Percentiles rank a stretch among this genome's conserved stretches.
Evolutionary conservation across 345 rosid species (phyloP).

Genomic region (Xanthoceras sorbifolium): DNA sequence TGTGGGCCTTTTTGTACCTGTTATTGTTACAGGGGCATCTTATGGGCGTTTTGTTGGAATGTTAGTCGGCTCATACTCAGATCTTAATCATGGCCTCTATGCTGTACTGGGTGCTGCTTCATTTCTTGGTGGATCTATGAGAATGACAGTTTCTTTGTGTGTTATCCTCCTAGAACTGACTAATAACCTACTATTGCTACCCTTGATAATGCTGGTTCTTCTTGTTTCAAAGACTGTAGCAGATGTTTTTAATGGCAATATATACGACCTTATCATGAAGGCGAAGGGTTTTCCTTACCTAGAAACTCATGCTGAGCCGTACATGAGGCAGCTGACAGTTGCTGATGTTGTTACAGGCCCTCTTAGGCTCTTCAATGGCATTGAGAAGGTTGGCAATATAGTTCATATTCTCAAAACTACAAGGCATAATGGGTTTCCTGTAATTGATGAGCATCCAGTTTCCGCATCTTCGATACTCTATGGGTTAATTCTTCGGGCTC

Average conservation of each 20-base stretch:
- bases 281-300: slow-evolving; percentile 90
- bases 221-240: slow-evolving; percentile 91
- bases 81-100: slow-evolving; percentile 79
- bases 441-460: slow-evolving; percentile 62
- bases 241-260: slow-evolving; percentile 78
- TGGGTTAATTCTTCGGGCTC: slow-evolving; percentile 82
- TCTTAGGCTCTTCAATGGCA: slow-evolving; percentile 64
- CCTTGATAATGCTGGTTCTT: slow-evolving; percentile 94
- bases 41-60: slow-evolving; percentile 86
- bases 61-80: slow-evolving; percentile 56
- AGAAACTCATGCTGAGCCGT: slow-evolving; percentile 79
- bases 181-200: slow-evolving; percentile 78
- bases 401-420: slow-evolving; percentile 76
- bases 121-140: slow-evolving; percentile 92
- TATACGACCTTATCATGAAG: slow-evolving; percentile 86
- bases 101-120: slow-evolving; percentile 96
- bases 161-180: slow-evolving; percentile 86
- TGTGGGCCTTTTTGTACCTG: slow-evolving; percentile 89
- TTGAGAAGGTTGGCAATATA: slow-evolving; percentile 74
- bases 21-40: slow-evolving; percentile 85
- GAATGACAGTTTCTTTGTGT: slow-evolving; percentile 90
- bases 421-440: slow-evolving; percentile 83
- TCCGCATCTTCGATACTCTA: slow-evolving; percentile 50
- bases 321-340: slow-evolving; percentile 89
- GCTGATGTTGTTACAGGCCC: slow-evolving; percentile 83